Base-by-base conservation (phyloP, 2,329 filamentous ascomycete genomes). In the Apiospora saccharicola region DNA sequence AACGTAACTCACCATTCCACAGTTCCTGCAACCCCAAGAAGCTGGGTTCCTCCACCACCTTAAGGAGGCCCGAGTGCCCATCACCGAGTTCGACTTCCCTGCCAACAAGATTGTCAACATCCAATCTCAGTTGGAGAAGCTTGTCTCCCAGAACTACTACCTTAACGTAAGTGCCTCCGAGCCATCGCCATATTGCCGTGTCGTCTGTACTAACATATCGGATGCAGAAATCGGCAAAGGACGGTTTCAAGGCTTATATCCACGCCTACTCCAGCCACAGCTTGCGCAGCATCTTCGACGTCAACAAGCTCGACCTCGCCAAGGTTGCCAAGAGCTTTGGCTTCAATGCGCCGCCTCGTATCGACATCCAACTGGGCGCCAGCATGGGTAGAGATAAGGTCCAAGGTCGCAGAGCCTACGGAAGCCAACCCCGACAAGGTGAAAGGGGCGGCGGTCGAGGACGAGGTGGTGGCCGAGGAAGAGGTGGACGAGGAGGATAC, bases 51-150 rank as follows among this genome's bases (percentile, higher is more conserved):
- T 99, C 69, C 92, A 92, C 72, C 94, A 98, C 80, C 89, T 99
- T 74, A 97, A 97, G 84, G 93, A 95, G 70, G 95, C 95, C 19
- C 91, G 94, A 74, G 95, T 99, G 1, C 96, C 96, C 1, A 92
- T 99, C 8, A 94, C 97, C 41, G 96, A 99, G 83, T 98, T 98
- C 79, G 96, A 98, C 80, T 96, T 99, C 80, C 96, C 96, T 1
- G 87, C 91, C 72, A 95, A 94, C 85, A 98, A 97, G 88, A 94
- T 99, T 75, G 87, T 96, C 79, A 96, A 97, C 79, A 91, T 97
- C 76, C 92, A 97, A 85, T 91, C 93, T 78, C 95, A 98, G 83
- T 90, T 98, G 13, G 96, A 98, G 87, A 96, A 96, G 84, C 89
- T 98, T 76, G 97, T 99, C 78, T 90, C 90, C 43, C 93, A 96